phyloP scores from a whole-genome alignment of 805 yeast species.

The Myxozyma monticola region DNA sequence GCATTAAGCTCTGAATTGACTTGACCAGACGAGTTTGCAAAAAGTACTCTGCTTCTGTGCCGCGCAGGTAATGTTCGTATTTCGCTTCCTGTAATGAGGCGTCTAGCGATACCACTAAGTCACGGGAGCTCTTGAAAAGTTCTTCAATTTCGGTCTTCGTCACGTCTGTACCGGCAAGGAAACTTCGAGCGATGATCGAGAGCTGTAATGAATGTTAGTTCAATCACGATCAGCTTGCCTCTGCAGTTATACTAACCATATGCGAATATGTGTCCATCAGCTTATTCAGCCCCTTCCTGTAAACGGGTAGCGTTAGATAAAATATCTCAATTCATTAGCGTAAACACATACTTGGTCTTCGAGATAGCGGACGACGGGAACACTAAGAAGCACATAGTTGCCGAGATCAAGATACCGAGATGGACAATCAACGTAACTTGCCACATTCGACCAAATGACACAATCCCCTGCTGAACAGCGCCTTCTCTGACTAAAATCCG shows the following conservation, averaged over 20 bases:
- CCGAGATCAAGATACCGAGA: conserved; percentile 62
- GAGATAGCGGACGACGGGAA: conserved; percentile 63
- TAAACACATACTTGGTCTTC: conserved; percentile 41
- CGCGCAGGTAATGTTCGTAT: conserved; percentile 57
- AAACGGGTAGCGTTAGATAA: neutral
- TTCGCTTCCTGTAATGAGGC: conserved; percentile 56
- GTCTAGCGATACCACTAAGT: conserved; percentile 37
- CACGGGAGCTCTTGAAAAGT: conserved; percentile 12
- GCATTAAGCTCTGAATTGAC: conserved; percentile 52
- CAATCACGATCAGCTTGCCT: conserved; percentile 31
- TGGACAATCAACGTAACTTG: conserved; percentile 60
- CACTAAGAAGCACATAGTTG: conserved; percentile 55
- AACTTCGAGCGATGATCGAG: conserved; percentile 21
- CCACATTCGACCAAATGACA: conserved; percentile 56
- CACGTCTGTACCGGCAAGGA: conserved; percentile 22
- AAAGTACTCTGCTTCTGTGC: conserved; percentile 56
- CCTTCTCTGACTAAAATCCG: conserved; percentile 76
- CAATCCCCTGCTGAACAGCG: conserved; percentile 54
- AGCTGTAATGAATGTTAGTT: too few species aligned
- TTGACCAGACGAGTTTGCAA: conserved; percentile 50
- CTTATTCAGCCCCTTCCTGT: conserved; percentile 25
- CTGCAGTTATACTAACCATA: conserved; percentile 33
- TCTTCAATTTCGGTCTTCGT: conserved; percentile 25
- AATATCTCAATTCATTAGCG: neutral
- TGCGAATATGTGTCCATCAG: conserved; percentile 55